These are phyloP conservation scores for Pisolithus microcarpus DNA, from an alignment of 768 basidiomycete species.

Conservation along the genomic window DNA sequence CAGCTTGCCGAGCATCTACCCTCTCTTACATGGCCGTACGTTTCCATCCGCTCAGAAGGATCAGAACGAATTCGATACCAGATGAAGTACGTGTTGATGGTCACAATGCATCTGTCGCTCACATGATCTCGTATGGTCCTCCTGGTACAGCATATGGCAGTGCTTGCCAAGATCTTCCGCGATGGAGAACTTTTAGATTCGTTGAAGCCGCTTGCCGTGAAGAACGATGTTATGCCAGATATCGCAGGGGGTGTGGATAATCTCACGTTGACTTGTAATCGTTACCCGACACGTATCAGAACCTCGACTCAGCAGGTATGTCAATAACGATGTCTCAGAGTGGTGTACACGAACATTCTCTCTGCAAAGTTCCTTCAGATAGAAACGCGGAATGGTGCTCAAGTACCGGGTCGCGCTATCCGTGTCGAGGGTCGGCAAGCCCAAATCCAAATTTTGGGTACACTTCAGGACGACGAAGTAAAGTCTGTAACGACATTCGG, in stretches of 20 bases:
- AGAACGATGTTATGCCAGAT: constrained; percentile 34
- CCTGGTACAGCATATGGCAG: constrained; percentile 32
- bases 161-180: constrained; percentile 41
- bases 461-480: constrained; percentile 12
- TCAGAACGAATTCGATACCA: constrained; percentile 23
- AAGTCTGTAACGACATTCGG: constrained; percentile 43
- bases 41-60: constrained; percentile 5
- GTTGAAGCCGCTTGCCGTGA: constrained; percentile 37
- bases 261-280: constrained; percentile 31
- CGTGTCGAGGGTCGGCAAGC: constrained; percentile 33
- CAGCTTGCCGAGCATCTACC: constrained; percentile 22
- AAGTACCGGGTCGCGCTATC: constrained; percentile 16
- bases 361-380: constrained; percentile 14
- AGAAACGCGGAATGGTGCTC: constrained; percentile 4
- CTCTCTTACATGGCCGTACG: constrained; percentile 12
- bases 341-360: background rate
- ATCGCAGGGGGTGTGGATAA: constrained; percentile 23
- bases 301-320: constrained; percentile 34
- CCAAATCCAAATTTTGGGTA: constrained; percentile 20
- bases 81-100: constrained; percentile 19
- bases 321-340: background rate
- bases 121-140: background rate
- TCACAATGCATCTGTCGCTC: background rate
- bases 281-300: constrained; percentile 41
- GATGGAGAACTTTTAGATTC: constrained; percentile 43